A percentile compares a stretch with the other conserved stretches of the same genome.
Evolutionary conservation across 257 asterid genomes (phyloP).

Genomic region (Fraxinus pennsylvanica): DNA sequence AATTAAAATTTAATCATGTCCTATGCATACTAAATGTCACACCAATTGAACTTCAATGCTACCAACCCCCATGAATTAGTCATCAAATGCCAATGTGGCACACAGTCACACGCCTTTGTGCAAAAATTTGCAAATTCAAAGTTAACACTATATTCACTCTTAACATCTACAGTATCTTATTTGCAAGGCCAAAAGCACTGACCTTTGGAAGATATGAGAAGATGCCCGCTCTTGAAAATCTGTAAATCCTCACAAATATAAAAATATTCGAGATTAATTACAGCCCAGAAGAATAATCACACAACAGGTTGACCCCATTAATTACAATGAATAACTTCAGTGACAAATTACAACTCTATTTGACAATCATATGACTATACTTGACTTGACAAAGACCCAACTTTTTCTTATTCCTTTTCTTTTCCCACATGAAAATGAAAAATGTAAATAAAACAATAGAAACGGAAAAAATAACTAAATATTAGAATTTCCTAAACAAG

Average conservation of each 20-base stretch:
- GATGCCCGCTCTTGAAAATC: slow-evolving; percentile 63
- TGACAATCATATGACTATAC: slow-evolving; percentile 40
- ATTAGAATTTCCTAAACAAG: not conserved
- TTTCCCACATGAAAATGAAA: slow-evolving; percentile 16
- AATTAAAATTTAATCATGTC: too few species aligned
- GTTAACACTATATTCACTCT: not conserved
- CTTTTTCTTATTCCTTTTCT: slow-evolving; percentile 6
- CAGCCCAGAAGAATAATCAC: slow-evolving; percentile 21
- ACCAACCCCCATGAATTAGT: not conserved
- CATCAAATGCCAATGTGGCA: slow-evolving; percentile 16
- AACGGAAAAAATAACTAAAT: not conserved
- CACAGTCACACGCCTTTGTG: not conserved
- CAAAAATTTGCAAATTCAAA: slow-evolving; percentile 16
- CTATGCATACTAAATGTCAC: not conserved
- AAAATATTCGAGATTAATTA: slow-evolving; percentile 21
- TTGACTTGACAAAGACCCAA: slow-evolving; percentile 31
- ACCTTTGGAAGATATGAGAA: slow-evolving; percentile 61
- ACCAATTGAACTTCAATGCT: not conserved
- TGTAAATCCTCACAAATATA: slow-evolving; percentile 29
- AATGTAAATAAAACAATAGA: not conserved
- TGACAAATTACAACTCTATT: slow-evolving; percentile 16
- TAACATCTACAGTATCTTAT: slow-evolving; percentile 11
- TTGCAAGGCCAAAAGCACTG: slow-evolving; percentile 18
- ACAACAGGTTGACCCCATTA: not conserved
- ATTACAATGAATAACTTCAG: not conserved